These are phyloP conservation scores for Pedinophyceae sp. DNA, from an alignment of 139 green algal species.

Conservation along the genomic window DNA sequence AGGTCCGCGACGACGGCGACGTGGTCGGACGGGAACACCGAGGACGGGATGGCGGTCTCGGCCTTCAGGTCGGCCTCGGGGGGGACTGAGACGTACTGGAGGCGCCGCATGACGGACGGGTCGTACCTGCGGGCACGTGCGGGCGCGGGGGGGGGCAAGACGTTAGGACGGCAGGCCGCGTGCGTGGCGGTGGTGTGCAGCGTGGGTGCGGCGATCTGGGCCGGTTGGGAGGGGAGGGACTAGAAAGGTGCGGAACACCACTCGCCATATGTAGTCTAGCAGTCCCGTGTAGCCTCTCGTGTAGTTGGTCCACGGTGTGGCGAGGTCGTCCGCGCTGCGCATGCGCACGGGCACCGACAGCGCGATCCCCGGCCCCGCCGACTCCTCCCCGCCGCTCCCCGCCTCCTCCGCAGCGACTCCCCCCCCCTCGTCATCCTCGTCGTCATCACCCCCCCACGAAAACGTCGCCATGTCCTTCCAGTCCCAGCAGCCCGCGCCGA, in stretches of 20 bases:
- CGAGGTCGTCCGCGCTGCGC: slow-evolving; percentile 14
- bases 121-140: not conserved
- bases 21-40: slow-evolving; percentile 66
- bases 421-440: slow-evolving; percentile 15
- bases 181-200: not conserved
- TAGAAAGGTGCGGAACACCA: not conserved
- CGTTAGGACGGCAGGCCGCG: not conserved
- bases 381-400: not conserved
- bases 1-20: slow-evolving; percentile 31
- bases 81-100: not conserved
- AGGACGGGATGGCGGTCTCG: slow-evolving; percentile 34
- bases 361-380: not conserved
- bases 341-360: not conserved
- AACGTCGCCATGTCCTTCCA: slow-evolving; percentile 29
- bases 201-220: not conserved
- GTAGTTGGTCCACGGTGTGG: slow-evolving; percentile 68
- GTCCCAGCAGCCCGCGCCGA: slow-evolving; percentile 60
- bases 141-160: not conserved
- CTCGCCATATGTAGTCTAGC: slow-evolving; percentile 51
- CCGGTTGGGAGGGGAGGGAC: not conserved
- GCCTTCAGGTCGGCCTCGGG: not conserved
- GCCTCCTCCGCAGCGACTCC: slow-evolving; percentile 10
- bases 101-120: too few relatives aligned
- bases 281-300: slow-evolving; percentile 60
- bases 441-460: slow-evolving; percentile 7